Base-by-base conservation (phyloP, 2,329 filamentous ascomycete species). In the Pseudogymnoascus sp. region DNA sequence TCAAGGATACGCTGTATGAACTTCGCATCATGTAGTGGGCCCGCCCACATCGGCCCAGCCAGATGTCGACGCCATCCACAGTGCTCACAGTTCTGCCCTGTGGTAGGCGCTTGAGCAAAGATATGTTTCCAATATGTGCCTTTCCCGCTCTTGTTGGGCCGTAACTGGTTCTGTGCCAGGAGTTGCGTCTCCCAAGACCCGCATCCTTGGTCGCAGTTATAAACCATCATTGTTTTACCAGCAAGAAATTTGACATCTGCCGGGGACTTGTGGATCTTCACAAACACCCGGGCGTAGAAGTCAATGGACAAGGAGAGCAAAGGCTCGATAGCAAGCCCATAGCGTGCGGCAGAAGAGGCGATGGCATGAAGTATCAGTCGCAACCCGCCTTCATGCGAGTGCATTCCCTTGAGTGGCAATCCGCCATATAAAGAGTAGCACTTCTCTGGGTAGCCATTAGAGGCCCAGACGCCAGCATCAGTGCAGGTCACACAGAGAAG, bases 401-500 rank as follows among this genome's bases (percentile, higher is more conserved):
- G 87, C 59, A 84, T 80, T 0, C 92, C 92, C 76, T 96, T 96
- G 64, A 93, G 77, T 0, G 94, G 91, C 13, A 92, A 79, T 35
- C 94, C 94, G 3, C 94, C 94, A 71, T 99, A 99, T n/a, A 96
- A 80, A 1, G 93, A 87, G 73, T 87, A 99, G 2, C 91, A 85
- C 79, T 99, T 99, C 74, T 99, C 94, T 1, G 90, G 87, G 71
- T 97, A 99, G 62, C 92, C 91, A 68, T 91, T 90, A 0, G 93
- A 96, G 1, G 93, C 93, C 83, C 92, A 99, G 2, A 99, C 91
- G 8, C 90, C 92, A 8, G 93, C 92, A 74, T 99, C 94, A 0
- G 94, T 99, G 75, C 94, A 99, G 1, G 94, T 99, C 4, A 99
- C 89, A 73, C 92, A 97, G 4, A 99, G 81, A 39, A 99, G 80